Evolutionary conservation across 495 filamentous ascomycete species (phyloP).

Genomic region (Hyaloscypha finlandica): DNA sequence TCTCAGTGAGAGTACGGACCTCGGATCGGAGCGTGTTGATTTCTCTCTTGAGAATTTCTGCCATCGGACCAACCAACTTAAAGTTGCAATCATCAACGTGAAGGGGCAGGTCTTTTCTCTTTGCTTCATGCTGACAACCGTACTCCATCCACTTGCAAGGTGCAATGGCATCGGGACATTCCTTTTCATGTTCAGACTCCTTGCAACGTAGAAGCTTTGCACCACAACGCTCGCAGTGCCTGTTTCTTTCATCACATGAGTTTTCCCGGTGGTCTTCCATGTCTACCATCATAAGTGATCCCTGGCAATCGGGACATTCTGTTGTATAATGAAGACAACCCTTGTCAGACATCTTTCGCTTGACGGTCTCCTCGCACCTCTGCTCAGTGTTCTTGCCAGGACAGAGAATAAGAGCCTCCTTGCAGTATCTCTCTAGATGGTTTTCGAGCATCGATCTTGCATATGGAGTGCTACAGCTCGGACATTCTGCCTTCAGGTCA

Average conservation of each 20-base stretch:
- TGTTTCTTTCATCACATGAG: constrained; percentile 37
- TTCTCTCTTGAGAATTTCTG: constrained; percentile 34
- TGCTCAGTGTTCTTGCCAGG: constrained; percentile 39
- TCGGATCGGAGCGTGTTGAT: constrained; percentile 38
- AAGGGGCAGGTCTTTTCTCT: constrained; percentile 35
- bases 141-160: constrained; percentile 44
- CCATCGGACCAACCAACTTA: constrained; percentile 39
- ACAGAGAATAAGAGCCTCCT: constrained; percentile 65
- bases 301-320: constrained; percentile 48
- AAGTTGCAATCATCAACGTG: constrained; percentile 38
- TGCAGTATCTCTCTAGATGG: constrained; percentile 77
- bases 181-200: constrained; percentile 41
- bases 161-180: constrained; percentile 42
- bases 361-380: constrained; percentile 42
- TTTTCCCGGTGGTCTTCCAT: constrained; percentile 45
- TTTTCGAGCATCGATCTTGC: constrained; percentile 68
- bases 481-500: constrained; percentile 73
- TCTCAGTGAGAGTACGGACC: constrained; percentile 34
- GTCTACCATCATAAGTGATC: constrained; percentile 38
- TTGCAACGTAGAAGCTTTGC: constrained; percentile 41
- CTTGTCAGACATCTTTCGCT: constrained; percentile 39
- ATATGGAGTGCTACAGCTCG: constrained; percentile 66
- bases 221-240: constrained; percentile 42
- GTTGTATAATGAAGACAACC: constrained; percentile 51
- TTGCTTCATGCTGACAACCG: constrained; percentile 42